Evolutionary conservation across 2,329 filamentous ascomycete genomes (phyloP).

Genomic region (Didymella sp.): DNA sequence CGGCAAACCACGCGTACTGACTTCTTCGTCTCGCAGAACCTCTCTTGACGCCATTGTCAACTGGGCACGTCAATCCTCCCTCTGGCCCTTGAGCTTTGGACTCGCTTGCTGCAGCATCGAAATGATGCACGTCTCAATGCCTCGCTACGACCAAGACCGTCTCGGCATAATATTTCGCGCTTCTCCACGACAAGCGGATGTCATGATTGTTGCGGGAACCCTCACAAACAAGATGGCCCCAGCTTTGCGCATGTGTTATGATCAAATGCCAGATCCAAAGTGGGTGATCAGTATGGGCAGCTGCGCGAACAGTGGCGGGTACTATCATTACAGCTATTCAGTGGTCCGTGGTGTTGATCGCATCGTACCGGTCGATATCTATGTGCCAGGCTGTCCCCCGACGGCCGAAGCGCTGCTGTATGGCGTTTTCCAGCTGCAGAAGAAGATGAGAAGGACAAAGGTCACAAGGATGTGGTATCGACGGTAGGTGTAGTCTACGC

Average conservation of each 20-base stretch:
- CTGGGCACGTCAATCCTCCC: constrained; percentile 81
- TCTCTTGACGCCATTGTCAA: constrained; percentile 63
- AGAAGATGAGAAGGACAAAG: constrained; percentile 69
- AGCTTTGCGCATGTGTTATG: constrained; percentile 84
- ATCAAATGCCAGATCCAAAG: constrained; percentile 89
- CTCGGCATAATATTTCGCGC: constrained; percentile 89
- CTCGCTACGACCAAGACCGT: constrained; percentile 86
- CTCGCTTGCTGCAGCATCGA: constrained; percentile 88
- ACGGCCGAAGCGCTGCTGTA: constrained; percentile 61
- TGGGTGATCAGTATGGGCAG: constrained; percentile 86
- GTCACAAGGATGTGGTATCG: constrained; percentile 64
- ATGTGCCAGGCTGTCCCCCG: constrained; percentile 75
- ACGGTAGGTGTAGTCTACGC: constrained; percentile 41
- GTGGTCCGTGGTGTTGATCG: constrained; percentile 77
- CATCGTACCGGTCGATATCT: constrained; percentile 79
- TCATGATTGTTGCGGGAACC: constrained; percentile 94
- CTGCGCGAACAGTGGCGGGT: constrained; percentile 77
- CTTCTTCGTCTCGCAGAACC: background rate
- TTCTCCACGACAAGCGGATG: constrained; percentile 83
- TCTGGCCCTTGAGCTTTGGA: constrained; percentile 88
- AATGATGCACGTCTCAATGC: constrained; percentile 90
- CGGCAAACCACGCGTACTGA: background rate
- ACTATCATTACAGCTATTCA: constrained; percentile 83
- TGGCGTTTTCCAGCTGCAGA: constrained; percentile 75
- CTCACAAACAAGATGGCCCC: constrained; percentile 95